Conservation (phyloP, 139 green algal species). For the Chlamydomonas urium region DNA sequence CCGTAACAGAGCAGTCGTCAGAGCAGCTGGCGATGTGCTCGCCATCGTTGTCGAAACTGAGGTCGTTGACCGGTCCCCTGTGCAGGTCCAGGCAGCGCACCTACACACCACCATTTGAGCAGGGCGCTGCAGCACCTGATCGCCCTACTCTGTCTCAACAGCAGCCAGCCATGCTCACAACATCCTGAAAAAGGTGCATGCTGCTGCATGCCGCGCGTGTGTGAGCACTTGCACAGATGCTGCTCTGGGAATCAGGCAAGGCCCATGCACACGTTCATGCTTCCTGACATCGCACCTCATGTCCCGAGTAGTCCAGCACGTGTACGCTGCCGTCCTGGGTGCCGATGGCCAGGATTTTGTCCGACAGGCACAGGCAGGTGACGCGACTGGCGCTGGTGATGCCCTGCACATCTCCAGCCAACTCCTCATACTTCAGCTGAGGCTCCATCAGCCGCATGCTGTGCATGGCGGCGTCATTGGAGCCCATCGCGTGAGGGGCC, state of each 20-base stretch:
- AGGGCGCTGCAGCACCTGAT: too few relatives aligned
- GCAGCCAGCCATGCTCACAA: too few relatives aligned
- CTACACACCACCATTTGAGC: too few relatives aligned
- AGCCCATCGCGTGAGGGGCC: too few relatives aligned
- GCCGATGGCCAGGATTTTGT: conserved; percentile 86
- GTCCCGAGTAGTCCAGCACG: conserved; percentile 82
- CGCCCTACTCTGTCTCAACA: too few relatives aligned
- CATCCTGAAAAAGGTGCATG: too few relatives aligned
- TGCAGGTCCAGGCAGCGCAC: conserved; percentile 62
- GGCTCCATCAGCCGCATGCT: too few relatives aligned
- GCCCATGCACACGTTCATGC: too few relatives aligned
- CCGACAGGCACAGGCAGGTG: conserved; percentile 67
- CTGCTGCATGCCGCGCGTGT: too few relatives aligned
- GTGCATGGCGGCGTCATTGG: too few relatives aligned
- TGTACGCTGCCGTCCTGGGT: conserved; percentile 67
- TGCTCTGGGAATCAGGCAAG: too few relatives aligned
- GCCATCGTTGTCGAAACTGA: conserved; percentile 73
- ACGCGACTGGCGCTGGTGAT: conserved; percentile 42
- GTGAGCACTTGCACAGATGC: too few relatives aligned
- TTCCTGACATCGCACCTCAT: conserved; percentile 58
- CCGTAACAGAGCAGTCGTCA: conserved; percentile 70
- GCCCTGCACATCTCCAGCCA: conserved; percentile 48
- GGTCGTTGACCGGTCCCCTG: conserved; percentile 55
- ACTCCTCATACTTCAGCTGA: conserved; percentile 72
- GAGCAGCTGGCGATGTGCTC: conserved; percentile 81